Conservation (phyloP, 202 grass and related monocot genomes). For the Carex arenaria region DNA sequence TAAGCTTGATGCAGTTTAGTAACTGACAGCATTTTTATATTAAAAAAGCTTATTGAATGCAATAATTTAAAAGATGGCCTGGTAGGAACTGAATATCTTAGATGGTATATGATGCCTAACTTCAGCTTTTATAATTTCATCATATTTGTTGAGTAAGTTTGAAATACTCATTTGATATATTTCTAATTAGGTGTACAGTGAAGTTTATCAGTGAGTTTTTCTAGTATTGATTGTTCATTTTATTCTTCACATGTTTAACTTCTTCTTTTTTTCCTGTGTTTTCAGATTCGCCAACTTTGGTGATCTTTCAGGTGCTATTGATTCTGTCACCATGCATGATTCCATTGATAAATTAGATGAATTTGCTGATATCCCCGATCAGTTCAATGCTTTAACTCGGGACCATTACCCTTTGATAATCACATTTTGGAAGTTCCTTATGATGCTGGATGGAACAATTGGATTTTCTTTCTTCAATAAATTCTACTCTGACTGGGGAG, state of each 20-base stretch:
- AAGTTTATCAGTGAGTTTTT: neutral
- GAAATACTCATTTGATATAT: neutral
- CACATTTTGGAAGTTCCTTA: slow-evolving; percentile 67
- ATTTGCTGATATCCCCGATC: slow-evolving; percentile 60
- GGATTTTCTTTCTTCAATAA: slow-evolving; percentile 61
- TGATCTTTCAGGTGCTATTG: slow-evolving; percentile 20
- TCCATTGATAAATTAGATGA: slow-evolving; percentile 42
- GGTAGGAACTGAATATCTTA: neutral
- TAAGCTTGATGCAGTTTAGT: too few relatives aligned
- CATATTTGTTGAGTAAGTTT: neutral
- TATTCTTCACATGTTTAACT: neutral
- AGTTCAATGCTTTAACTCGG: slow-evolving; percentile 29
- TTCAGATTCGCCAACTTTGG: slow-evolving; percentile 50
- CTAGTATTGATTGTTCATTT: neutral
- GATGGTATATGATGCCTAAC: neutral
- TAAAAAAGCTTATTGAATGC: neutral
- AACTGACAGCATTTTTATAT: neutral
- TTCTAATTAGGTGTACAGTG: neutral
- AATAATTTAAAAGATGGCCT: neutral
- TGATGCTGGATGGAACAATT: slow-evolving; percentile 89
- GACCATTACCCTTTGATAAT: slow-evolving; percentile 64
- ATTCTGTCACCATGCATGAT: slow-evolving; percentile 56
- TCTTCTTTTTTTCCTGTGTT: neutral
- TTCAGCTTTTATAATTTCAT: neutral
- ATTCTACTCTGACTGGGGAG: slow-evolving; percentile 37